Evolutionary conservation across 768 basidiomycete species (phyloP).

Genomic region (Russula virescens): DNA sequence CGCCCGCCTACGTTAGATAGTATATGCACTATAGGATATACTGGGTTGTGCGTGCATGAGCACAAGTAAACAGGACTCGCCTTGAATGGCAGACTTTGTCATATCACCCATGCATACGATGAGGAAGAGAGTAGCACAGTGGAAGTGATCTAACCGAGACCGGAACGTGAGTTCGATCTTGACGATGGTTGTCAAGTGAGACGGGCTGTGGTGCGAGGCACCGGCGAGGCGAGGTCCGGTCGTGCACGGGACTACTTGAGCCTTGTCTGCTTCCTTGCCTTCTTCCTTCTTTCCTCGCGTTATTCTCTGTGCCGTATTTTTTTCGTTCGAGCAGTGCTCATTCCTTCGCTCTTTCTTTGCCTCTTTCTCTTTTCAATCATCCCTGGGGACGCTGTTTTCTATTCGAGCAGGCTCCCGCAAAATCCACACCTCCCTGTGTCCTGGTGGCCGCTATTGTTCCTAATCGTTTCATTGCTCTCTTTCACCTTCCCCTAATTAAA

Average conservation of each 20-base stretch:
- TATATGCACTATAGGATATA: too few relatives aligned
- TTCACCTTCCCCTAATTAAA: conserved; percentile 1
- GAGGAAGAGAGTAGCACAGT: too few relatives aligned
- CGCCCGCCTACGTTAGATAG: background rate
- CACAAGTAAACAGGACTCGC: too few relatives aligned
- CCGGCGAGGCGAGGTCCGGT: background rate
- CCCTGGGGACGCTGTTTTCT: conserved; percentile 1
- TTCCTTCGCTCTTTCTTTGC: background rate
- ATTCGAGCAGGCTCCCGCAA: conserved; percentile 23
- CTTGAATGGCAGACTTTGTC: too few relatives aligned
- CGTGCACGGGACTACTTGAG: background rate
- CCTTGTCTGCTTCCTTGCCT: background rate
- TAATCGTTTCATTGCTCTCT: conserved; percentile 11
- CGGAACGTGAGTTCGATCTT: background rate
- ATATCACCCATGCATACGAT: too few relatives aligned
- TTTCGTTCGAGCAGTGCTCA: conserved; percentile 21
- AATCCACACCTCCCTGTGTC: conserved; percentile 1
- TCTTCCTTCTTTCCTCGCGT: conserved; percentile 13
- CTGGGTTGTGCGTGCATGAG: too few relatives aligned
- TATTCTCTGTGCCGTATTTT: too few relatives aligned
- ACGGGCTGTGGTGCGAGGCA: background rate
- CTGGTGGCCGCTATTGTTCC: background rate
- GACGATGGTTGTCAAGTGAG: conserved; percentile 23
- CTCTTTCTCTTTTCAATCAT: conserved; percentile 4
- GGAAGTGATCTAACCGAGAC: too few relatives aligned